These are phyloP conservation scores for Nannochloropsis oceanica DNA, from an alignment of 108 stramenopile species.

Conservation along the genomic window DNA sequence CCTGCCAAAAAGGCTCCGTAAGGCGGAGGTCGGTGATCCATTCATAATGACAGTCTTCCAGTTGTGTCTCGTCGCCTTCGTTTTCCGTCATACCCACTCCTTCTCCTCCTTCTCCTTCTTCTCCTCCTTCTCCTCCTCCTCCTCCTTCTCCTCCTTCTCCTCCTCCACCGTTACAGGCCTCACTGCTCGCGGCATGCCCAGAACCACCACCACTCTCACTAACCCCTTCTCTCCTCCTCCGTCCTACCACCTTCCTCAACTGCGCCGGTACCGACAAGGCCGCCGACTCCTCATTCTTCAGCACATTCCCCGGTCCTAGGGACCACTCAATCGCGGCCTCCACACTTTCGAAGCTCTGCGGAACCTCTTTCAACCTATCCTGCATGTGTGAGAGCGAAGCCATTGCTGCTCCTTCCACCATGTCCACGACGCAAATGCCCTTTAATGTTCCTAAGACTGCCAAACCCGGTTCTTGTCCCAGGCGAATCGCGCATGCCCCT, in stretches of 20 bases:
- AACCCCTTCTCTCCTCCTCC: background rate
- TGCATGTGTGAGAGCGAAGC: background rate
- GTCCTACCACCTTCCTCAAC: background rate
- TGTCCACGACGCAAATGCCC: background rate
- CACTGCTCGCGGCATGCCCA: too few species aligned
- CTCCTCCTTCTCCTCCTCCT: background rate
- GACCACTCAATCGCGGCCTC: background rate
- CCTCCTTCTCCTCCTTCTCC: background rate
- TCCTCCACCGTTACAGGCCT: too few species aligned
- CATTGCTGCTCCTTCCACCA: background rate
- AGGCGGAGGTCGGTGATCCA: background rate
- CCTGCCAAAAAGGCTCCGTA: background rate
- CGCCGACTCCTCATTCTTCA: background rate
- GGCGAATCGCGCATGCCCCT: background rate
- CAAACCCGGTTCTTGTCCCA: background rate
- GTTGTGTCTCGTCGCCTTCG: background rate
- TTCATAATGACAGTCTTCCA: background rate
- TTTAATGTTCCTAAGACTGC: background rate
- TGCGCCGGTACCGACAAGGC: background rate
- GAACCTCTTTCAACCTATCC: background rate
- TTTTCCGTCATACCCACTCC: background rate
- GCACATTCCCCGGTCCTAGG: background rate
- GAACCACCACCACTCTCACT: too few species aligned
- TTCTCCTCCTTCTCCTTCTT: background rate
- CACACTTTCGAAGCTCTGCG: background rate